Evolutionary conservation across 345 rosid species (phyloP).

Genomic region (Boechera retrofracta): DNA sequence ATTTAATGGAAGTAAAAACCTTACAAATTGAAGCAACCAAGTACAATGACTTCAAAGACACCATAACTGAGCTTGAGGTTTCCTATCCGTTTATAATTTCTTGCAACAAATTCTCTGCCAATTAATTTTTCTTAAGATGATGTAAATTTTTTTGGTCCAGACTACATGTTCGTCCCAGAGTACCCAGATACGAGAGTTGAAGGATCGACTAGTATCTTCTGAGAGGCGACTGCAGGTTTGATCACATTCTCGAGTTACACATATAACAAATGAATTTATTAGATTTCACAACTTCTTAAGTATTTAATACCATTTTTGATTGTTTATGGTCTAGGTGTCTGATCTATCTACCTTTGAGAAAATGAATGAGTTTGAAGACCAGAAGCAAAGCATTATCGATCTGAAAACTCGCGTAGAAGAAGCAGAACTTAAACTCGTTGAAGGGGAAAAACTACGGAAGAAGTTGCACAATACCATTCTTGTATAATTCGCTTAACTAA

Average conservation of each 20-base stretch:
- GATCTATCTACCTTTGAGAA: conserved; percentile 79
- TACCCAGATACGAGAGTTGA: conserved; percentile 67
- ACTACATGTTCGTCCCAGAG: conserved; percentile 68
- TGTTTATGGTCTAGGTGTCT: conserved; percentile 57
- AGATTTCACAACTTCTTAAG: conserved; percentile 7
- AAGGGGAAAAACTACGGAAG: conserved; percentile 92
- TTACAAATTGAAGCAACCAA: conserved; percentile 61
- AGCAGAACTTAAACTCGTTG: conserved; percentile 84
- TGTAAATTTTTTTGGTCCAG: conserved; percentile 52
- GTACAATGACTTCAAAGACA: conserved; percentile 67
- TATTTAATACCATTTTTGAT: conserved; percentile 18
- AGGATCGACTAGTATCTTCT: conserved; percentile 65
- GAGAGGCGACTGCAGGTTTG: conserved; percentile 74
- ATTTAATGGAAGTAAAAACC: conserved; percentile 56
- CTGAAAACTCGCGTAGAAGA: conserved; percentile 72
- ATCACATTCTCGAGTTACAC: conserved; percentile 8
- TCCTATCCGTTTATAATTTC: conserved; percentile 15
- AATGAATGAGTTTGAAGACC: conserved; percentile 72
- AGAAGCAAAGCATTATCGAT: conserved; percentile 69
- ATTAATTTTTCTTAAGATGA: conserved; percentile 22
- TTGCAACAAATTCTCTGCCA: neutral
- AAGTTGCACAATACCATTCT: conserved; percentile 94
- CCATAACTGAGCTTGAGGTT: conserved; percentile 86
- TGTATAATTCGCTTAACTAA: conserved; percentile 20
- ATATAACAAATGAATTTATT: neutral